Conservation (phyloP, 148 eudicot genomes). For the Pouteria glomerata region DNA sequence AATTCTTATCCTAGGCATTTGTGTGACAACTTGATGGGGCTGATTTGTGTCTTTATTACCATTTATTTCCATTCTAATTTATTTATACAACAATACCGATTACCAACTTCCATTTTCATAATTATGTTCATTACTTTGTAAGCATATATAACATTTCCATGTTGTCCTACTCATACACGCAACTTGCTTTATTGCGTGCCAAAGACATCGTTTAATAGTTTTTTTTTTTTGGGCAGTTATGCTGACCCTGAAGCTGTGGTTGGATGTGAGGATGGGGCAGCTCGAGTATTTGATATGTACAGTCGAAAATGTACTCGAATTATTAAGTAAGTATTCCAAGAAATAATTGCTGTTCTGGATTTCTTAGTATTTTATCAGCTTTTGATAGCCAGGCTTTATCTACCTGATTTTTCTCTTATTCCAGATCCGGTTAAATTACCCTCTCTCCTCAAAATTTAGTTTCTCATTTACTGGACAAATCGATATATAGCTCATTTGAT, state of each 20-base stretch:
- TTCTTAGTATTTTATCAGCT: conserved; percentile 1
- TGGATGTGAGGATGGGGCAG: conserved; percentile 84
- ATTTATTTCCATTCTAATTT: background rate
- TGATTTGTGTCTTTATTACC: background rate
- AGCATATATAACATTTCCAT: no score
- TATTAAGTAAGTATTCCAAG: conserved; percentile 41
- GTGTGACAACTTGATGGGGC: background rate
- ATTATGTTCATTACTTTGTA: no score
- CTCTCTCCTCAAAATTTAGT: background rate
- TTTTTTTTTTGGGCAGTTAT: conserved; percentile 45
- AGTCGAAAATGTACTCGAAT: conserved; percentile 70
- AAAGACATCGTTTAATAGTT: background rate
- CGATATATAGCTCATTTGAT: background rate
- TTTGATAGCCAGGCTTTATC: background rate
- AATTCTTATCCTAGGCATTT: background rate
- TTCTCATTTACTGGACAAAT: background rate
- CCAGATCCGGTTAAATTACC: background rate
- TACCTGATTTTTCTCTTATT: background rate
- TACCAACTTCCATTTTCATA: background rate
- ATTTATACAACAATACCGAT: background rate
- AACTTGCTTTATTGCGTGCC: no score
- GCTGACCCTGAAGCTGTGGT: conserved; percentile 83
- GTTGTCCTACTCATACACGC: no score
- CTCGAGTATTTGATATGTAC: conserved; percentile 88
- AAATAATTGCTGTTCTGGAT: background rate